Conservation (phyloP, 805 yeast species). For the Monosporozyma solicola region DNA sequence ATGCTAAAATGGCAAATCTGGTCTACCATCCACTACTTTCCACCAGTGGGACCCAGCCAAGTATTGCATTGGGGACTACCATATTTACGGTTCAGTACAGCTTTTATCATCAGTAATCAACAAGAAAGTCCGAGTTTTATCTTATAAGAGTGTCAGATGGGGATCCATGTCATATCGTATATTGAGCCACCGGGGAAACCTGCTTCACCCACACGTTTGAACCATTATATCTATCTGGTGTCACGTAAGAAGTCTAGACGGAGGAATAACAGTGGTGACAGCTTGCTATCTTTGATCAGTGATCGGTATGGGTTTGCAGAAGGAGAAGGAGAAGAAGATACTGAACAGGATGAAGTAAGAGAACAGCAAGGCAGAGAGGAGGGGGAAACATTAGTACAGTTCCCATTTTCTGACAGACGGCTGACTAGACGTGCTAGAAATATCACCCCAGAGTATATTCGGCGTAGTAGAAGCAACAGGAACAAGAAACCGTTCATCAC, state of each 20-base stretch:
- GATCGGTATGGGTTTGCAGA: neutral
- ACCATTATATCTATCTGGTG: neutral
- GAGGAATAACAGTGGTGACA: neutral
- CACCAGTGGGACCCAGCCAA: too few species aligned
- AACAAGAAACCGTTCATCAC: slow-evolving; percentile 15
- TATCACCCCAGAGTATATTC: neutral
- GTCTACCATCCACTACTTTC: too few species aligned
- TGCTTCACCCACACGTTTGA: neutral
- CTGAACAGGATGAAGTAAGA: neutral
- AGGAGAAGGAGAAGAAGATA: neutral
- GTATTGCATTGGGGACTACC: too few species aligned
- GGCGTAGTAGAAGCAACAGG: neutral
- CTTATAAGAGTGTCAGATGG: neutral
- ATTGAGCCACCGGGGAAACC: slow-evolving; percentile 1
- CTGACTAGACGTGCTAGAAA: neutral
- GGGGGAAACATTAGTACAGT: neutral
- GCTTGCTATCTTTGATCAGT: neutral
- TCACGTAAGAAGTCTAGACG: neutral
- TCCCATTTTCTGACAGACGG: neutral
- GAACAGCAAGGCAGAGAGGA: neutral
- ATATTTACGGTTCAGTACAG: too few species aligned
- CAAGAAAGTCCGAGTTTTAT: too few species aligned
- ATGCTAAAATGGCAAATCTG: too few species aligned
- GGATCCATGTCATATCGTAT: slow-evolving; percentile 2
- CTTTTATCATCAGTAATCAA: too few species aligned